phyloP scores from a whole-genome alignment of 2,329 filamentous ascomycete genomes.

The Penicillium sp. region DNA sequence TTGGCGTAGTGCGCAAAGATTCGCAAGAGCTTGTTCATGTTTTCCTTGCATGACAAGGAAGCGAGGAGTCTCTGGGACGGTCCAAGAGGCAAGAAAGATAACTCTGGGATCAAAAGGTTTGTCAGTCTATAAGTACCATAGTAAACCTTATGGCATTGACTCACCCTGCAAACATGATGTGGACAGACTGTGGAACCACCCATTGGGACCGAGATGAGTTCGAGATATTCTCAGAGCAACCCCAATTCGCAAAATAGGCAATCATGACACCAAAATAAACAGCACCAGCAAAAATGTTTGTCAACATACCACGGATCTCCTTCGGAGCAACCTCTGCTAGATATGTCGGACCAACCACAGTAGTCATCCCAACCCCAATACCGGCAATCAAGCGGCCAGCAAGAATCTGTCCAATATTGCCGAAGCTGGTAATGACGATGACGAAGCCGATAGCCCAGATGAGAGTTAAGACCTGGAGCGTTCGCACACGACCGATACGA shows the following conservation, averaged over 20 bases:
- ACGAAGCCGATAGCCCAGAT: conserved; percentile 61
- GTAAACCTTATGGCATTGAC: background rate
- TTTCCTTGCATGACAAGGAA: conserved; percentile 4
- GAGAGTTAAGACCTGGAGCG: conserved; percentile 57
- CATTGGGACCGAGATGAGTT: background rate
- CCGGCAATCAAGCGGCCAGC: conserved; percentile 66
- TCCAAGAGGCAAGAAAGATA: background rate
- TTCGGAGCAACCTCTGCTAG: conserved; percentile 8
- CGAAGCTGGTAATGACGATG: conserved; percentile 57
- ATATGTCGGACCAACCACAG: conserved; percentile 52
- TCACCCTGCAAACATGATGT: conserved; percentile 3
- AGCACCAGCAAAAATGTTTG: conserved; percentile 11
- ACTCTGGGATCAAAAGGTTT: background rate
- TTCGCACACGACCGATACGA: conserved; percentile 61
- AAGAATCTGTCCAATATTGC: conserved; percentile 58
- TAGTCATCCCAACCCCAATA: conserved; percentile 64
- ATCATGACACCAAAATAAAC: conserved; percentile 12
- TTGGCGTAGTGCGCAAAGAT: conserved; percentile 1
- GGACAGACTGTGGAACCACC: background rate
- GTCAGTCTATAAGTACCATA: background rate
- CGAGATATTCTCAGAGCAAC: conserved; percentile 9
- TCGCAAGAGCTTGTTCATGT: background rate
- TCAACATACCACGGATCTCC: conserved; percentile 5
- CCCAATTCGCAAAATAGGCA: conserved; percentile 15
- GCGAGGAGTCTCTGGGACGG: background rate